Conservation (phyloP, 2,329 filamentous ascomycete species). For the Dothideomycetidae sp. region DNA sequence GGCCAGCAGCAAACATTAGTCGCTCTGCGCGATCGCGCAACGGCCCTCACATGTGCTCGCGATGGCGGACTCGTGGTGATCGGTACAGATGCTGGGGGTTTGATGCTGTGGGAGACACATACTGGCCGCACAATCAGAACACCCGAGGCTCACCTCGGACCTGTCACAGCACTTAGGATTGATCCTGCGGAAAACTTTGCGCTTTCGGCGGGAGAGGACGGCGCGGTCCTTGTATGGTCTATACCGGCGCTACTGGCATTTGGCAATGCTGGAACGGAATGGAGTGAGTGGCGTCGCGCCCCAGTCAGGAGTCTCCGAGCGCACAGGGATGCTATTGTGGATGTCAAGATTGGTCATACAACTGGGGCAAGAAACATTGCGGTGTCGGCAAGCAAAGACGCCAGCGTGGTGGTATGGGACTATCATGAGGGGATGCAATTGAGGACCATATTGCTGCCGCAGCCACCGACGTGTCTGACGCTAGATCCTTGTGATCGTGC, state of each 20-base stretch:
- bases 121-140: constrained; percentile 67
- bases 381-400: constrained; percentile 71
- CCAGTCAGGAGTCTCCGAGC: constrained; percentile 66
- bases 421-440: constrained; percentile 64
- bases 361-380: constrained; percentile 54
- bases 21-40: constrained; percentile 76
- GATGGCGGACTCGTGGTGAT: constrained; percentile 55
- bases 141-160: constrained; percentile 63
- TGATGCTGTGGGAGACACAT: constrained; percentile 82
- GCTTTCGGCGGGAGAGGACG: constrained; percentile 68
- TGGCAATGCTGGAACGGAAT: constrained; percentile 2
- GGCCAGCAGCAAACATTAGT: constrained; percentile 81
- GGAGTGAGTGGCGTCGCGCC: constrained; percentile 22
- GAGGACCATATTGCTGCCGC: constrained; percentile 67
- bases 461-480: constrained; percentile 54
- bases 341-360: constrained; percentile 49
- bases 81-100: constrained; percentile 70
- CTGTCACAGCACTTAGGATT: constrained; percentile 60
- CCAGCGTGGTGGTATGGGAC: constrained; percentile 86
- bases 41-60: constrained; percentile 57
- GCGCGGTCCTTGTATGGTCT: constrained; percentile 77
- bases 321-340: constrained; percentile 59
- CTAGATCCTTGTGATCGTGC: constrained; percentile 75
- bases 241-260: constrained; percentile 3
- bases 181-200: constrained; percentile 58